A percentile compares a stretch with the other conserved stretches of the same genome.
Conservation (phyloP, 139 green algal genomes). For the Asterochloris sp. region DNA sequence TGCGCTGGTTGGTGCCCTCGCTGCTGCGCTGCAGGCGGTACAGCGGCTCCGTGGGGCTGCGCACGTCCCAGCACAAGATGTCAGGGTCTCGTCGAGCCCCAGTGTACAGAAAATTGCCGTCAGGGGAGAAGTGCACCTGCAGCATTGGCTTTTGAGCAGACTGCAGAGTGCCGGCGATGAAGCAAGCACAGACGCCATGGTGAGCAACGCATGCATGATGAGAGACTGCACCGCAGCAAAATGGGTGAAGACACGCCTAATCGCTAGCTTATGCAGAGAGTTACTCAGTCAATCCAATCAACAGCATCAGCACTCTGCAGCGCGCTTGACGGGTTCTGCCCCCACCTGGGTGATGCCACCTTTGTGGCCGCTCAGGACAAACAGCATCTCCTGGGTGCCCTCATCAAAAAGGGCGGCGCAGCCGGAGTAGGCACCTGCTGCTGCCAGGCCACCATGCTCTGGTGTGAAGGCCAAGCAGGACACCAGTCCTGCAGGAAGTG, state of each 20-base stretch:
- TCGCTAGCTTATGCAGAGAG: not conserved
- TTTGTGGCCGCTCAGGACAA: conserved; percentile 66
- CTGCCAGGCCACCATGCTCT: conserved; percentile 51
- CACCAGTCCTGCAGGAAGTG: conserved; percentile 70
- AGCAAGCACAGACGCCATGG: no score
- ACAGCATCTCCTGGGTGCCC: conserved; percentile 42
- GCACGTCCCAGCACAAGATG: conserved; percentile 89
- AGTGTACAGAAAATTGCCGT: conserved; percentile 87
- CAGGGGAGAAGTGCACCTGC: conserved; percentile 65
- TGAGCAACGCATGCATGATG: not conserved
- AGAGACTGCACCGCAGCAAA: not conserved
- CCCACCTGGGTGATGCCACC: conserved; percentile 72
- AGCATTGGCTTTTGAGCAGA: not conserved
- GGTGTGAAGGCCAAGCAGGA: conserved; percentile 75
- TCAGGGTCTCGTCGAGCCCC: conserved; percentile 69
- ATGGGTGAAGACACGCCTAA: not conserved
- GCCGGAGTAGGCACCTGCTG: conserved; percentile 73
- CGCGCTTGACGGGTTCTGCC: not conserved
- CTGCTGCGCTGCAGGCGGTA: conserved; percentile 65
- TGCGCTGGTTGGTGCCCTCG: conserved; percentile 82
- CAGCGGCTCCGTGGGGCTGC: conserved; percentile 53
- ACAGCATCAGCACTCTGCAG: not conserved
- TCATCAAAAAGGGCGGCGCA: conserved; percentile 61
- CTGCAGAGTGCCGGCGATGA: not conserved
- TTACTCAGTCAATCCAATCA: not conserved